Base-by-base conservation (phyloP, 495 filamentous ascomycete genomes). In the Daldinia childiae region DNA sequence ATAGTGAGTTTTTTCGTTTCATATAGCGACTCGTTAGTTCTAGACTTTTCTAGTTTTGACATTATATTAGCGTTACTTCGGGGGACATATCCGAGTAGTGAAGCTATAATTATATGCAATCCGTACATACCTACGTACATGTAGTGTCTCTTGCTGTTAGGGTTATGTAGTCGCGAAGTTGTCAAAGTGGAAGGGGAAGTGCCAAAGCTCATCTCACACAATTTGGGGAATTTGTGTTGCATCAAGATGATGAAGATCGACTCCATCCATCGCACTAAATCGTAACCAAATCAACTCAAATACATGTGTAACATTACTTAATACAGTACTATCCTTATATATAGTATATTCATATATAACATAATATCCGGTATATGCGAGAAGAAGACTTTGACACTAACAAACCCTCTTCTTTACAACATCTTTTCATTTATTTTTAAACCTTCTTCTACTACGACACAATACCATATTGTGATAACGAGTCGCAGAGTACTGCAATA, bases 141-240 rank as follows among this genome's bases (percentile, higher is more conserved):
- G 21, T 51, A 51, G 1, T 14, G 19, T 51, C 45, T 12, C 12
- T 6, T 51, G 39, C 39, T n/a, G n/a, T n/a, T n/a, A n/a, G n/a
- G n/a, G n/a, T n/a, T 43, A 3, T n/a, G n/a, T n/a, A n/a, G n/a
- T n/a, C n/a, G n/a, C n/a, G n/a, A n/a, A n/a, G n/a, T n/a, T n/a
- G n/a, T n/a, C n/a, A n/a, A n/a, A n/a, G n/a, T n/a, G n/a, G n/a
- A n/a, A n/a, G n/a, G n/a, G n/a, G n/a, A n/a, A n/a, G n/a, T n/a
- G n/a, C n/a, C n/a, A n/a, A n/a, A n/a, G n/a, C n/a, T n/a, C n/a
- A n/a, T n/a, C n/a, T n/a, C n/a, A n/a, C n/a, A n/a, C n/a, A n/a
- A 21, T 34, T 68, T 64, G 64, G 69, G 68, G 69, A 72, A 68
- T 72, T 72, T 72, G 17, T 43, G 54, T 54, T 64, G 64, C 30